A percentile compares a stretch with the other conserved stretches of the same genome.
Conservation (phyloP, 169 alveolate species). For the Plasmodium ovale region DNA sequence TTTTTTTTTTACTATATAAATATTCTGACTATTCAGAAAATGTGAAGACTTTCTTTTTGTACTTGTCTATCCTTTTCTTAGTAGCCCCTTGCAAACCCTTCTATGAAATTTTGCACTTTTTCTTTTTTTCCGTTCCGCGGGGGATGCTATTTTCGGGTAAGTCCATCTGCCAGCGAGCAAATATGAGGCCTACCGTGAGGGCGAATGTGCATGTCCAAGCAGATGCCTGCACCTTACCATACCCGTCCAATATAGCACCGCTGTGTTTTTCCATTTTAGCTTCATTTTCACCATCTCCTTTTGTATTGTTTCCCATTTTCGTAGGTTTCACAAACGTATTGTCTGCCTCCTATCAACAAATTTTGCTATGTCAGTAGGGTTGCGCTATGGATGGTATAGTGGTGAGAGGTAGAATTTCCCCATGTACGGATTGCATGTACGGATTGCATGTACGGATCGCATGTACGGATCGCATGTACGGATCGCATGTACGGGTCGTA, state of each 20-base stretch:
- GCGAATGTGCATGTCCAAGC: constrained; percentile 19
- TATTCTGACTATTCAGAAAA: constrained; percentile 49
- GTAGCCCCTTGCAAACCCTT: constrained; percentile 57
- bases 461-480: no score
- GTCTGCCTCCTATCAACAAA: constrained; percentile 75
- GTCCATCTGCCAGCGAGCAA: no score
- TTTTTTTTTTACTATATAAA: constrained; percentile 56
- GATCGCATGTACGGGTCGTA: no score
- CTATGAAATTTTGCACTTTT: constrained; percentile 32
- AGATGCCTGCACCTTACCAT: background rate
- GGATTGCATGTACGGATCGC: no score
- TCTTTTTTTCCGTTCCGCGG: constrained; percentile 49
- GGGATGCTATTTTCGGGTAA: constrained; percentile 49
- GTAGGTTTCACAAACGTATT: constrained; percentile 52
- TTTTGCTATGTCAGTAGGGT: constrained; percentile 36
- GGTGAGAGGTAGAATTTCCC: no score
- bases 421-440: no score
- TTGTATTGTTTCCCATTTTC: background rate
- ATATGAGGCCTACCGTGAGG: constrained; percentile 22
- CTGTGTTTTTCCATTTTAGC: background rate
- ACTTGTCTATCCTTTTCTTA: constrained; percentile 22
- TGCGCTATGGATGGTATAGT: no score
- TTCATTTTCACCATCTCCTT: background rate
- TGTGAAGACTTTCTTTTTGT: constrained; percentile 33
- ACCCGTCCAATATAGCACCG: background rate